Evolutionary conservation across 352 stramenopile species (phyloP), one percentile per base, ranked within the genome.

Genomic region (Phytophthora sansomeana): DNA sequence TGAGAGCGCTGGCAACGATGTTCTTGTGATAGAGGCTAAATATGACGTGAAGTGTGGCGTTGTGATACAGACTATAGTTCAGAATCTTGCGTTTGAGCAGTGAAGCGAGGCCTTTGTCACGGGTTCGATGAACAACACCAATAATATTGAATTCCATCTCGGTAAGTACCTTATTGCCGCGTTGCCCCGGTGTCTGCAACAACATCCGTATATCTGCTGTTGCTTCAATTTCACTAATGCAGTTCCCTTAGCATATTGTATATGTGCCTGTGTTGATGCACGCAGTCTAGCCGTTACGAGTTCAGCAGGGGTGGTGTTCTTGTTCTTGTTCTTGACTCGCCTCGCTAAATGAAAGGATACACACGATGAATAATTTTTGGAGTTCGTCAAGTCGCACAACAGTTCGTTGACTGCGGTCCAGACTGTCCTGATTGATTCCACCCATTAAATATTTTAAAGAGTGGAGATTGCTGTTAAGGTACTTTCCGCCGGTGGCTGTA

Each of bases 381-480:
- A 52, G 4, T 63, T 59, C 14, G 54, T 58, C 17, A 69, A 54
- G n/a, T 5, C 28, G 13, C 29, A 50, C 9, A 67, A 67, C 33
- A 13, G 9, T 2, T 10, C 9, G 16, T 67, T 30, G 58, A n/a
- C 10, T 26, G 14, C 30, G 14, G 33, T 67, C 4, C 8, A 56
- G 33, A 38, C 41, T 3, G 5, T 58, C 13, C 30, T 69, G 5
- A 63, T 63, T 30, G 61, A 69, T n/a, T n/a, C n/a, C n/a, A n/a
- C n/a, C n/a, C n/a, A n/a, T n/a, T 28, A 58, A 69, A 28, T 44
- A 69, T 29, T 69, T 63, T 26, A 36, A 42, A 13, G 60, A 62
- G 38, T 62, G 60, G 51, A n/a, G 13, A 3, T 50, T 56, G 8
- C 42, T 69, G 8, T 26, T 46, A 10, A 17, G 48, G 19, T 28